Evolutionary conservation across 1,284 basidiomycete genomes (phyloP), one percentile per base, ranked within the genome.

Genomic region (Thelephora terrestris): DNA sequence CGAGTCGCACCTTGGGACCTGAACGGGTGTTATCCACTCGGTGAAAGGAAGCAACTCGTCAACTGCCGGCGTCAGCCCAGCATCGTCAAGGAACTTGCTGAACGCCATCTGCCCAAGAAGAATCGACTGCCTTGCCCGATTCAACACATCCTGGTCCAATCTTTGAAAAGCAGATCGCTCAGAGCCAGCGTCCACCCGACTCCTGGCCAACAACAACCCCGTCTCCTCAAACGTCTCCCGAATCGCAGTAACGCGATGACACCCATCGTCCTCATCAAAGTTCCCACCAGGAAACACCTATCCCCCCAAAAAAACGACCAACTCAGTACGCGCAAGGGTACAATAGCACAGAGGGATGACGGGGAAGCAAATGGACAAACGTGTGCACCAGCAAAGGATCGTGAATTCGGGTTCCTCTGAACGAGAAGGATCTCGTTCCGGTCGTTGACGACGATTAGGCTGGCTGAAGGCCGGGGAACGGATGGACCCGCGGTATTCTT

Each of bases 211-310:
- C 5, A 85, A 63, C 24, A 85, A 61, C 1, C 82, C 83, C 3
- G 81, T 73, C 57, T 86, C 83, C 58, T 86, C 83, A 50, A 86
- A 85, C 0, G 81, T 79, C 61, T 86, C 82, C 16, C 83, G 70
- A 42, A 85, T 77, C 2, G 81, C 83, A 5, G 81, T 85, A 51
- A 79, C 70, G 24, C 63, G 61, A 16, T 81, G 60, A 9, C 74
- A 75, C 7, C 59, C 58, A 55, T 85, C 82, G 54, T 85, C 80
- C 45, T 64, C 63, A 61, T 85, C 82, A 46, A 69, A 71, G 58
- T 83, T 83, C 9, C 83, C 83, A 20, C 83, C 83, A 16, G 83
- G 83, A 57, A 85, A 86, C 21, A 85, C 83, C 82, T 85, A 52
- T 35, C 9, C n/a, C n/a, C n/a, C n/a, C n/a, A 46, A 20, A 16